A percentile compares a stretch with the other conserved stretches of the same genome.
Conservation (phyloP, 1,284 basidiomycete genomes). For the Tremellales sp. region DNA sequence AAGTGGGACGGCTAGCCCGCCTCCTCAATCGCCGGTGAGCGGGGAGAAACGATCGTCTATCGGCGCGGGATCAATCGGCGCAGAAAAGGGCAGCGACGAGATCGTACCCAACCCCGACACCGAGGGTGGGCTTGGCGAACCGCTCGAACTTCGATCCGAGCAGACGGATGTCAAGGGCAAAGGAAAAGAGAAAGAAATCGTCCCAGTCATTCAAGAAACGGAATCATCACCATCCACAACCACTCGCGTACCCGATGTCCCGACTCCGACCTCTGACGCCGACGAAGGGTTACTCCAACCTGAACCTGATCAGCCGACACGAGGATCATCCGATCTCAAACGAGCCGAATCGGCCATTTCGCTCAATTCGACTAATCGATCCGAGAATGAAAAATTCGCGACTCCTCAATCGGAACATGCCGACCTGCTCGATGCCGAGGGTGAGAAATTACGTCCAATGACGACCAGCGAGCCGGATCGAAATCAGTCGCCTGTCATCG, state of each 20-base stretch:
- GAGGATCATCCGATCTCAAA: neutral
- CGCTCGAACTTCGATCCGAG: too few relatives aligned
- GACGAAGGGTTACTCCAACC: neutral
- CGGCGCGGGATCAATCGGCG: slow-evolving; percentile 8
- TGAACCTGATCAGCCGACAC: neutral
- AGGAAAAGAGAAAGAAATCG: slow-evolving; percentile 5
- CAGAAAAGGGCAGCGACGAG: slow-evolving; percentile 7
- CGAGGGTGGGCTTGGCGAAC: slow-evolving; percentile 7
- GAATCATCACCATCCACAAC: neutral
- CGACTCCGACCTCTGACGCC: neutral
- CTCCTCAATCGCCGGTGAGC: slow-evolving; percentile 14
- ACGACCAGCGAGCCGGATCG: slow-evolving; percentile 2
- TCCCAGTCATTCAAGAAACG: neutral
- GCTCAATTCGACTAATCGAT: slow-evolving; percentile 4
- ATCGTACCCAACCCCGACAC: neutral
- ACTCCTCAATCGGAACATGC: slow-evolving; percentile 10
- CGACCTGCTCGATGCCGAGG: slow-evolving; percentile 5
- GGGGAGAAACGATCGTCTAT: slow-evolving; percentile 8
- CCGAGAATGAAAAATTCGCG: slow-evolving; percentile 7
- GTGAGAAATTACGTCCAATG: neutral
- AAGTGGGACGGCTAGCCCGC: slow-evolving; percentile 9
- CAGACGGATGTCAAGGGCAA: slow-evolving; percentile 10
- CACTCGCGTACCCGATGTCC: neutral
- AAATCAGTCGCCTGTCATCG: neutral
- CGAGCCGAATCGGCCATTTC: slow-evolving; percentile 12